Evolutionary conservation across 345 rosid genomes (phyloP).

Genomic region (Mercurialis annua): DNA sequence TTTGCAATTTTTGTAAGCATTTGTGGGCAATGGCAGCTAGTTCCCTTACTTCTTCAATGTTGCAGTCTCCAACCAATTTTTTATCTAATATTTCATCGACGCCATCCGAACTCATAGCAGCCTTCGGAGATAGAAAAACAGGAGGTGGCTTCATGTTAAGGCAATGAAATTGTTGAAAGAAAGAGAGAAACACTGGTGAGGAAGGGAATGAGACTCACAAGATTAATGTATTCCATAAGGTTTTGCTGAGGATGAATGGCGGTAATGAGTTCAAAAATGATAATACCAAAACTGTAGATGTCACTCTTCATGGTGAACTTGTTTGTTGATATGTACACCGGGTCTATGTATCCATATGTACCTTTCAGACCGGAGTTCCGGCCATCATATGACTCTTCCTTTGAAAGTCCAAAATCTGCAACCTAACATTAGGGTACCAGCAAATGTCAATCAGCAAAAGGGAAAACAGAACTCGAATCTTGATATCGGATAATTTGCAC

Average conservation of each 20-base stretch:
- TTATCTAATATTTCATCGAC: slow-evolving; percentile 78
- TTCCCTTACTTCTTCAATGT: slow-evolving; percentile 61
- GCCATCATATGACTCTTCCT: slow-evolving; percentile 75
- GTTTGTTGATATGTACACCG: slow-evolving; percentile 72
- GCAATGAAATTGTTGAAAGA: background rate
- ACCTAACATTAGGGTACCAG: slow-evolving; percentile 41
- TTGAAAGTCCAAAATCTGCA: slow-evolving; percentile 94
- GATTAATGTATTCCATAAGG: slow-evolving; percentile 84
- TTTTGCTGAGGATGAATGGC: slow-evolving; percentile 94
- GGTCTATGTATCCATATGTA: slow-evolving; percentile 92
- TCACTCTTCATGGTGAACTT: slow-evolving; percentile 84
- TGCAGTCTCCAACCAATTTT: slow-evolving; percentile 56
- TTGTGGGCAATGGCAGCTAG: slow-evolving; percentile 62
- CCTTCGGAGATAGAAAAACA: slow-evolving; percentile 36
- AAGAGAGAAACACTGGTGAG: background rate
- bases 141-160: background rate
- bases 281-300: slow-evolving; percentile 85
- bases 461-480: background rate
- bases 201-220: slow-evolving; percentile 43
- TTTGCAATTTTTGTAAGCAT: slow-evolving; percentile 69
- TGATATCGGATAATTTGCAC: no score
- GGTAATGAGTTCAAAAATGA: slow-evolving; percentile 87
- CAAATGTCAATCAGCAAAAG: slow-evolving; percentile 1
- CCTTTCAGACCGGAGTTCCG: slow-evolving; percentile 80
- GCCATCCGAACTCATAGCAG: slow-evolving; percentile 81